Base-by-base conservation (phyloP, 179 eudicot genomes). In the Vitellaria paradoxa region DNA sequence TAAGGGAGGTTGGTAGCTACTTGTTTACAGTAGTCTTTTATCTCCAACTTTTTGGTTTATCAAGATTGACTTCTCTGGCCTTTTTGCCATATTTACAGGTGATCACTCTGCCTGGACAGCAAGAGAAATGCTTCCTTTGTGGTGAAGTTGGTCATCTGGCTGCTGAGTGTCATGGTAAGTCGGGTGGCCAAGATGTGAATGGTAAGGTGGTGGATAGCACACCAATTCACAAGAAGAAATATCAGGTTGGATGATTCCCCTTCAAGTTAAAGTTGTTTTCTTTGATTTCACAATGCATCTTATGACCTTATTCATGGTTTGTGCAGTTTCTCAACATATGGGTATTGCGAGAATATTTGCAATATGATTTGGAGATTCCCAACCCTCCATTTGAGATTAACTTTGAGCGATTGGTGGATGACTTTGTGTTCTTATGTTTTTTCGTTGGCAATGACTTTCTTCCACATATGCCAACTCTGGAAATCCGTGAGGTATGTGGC, bases 361-460 rank as follows among this genome's bases (percentile, higher is more conserved):
- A 85, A 78, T 88, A 86, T 88, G 99, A 96, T 82, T 45, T 96
- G 87, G 91, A 88, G 79, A 90, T 96, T 78, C 84, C 84, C 49
- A 85, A 85, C 73, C 90, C 98, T 78, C 97, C 98, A 60, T 94
- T 92, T 81, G 76, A 84, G 80, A 86, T 85, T 77, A 86, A 87
- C 82, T 89, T 96, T 80, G 99, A 96, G 80, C 85, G 97, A 47
- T 79, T 96, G 89, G 85, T 96, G 81, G 98, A 96, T 81, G 99
- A 96, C 80, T 96, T 96, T 75, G 97, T 96, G 77, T 96, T 96
- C 84, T 87, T 96, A 21, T 96, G 99, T 84, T 93, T 96, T 76
- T 96, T 96, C 79, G 99, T 96, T 77, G 99, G 99, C 82, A 96
- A 96, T 80, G 99, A 96, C 83, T 96, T 96, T 82, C 98, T 96